Evolutionary conservation across 495 filamentous ascomycete species (phyloP).

Genomic region (Hyaloscypha bicolor): DNA sequence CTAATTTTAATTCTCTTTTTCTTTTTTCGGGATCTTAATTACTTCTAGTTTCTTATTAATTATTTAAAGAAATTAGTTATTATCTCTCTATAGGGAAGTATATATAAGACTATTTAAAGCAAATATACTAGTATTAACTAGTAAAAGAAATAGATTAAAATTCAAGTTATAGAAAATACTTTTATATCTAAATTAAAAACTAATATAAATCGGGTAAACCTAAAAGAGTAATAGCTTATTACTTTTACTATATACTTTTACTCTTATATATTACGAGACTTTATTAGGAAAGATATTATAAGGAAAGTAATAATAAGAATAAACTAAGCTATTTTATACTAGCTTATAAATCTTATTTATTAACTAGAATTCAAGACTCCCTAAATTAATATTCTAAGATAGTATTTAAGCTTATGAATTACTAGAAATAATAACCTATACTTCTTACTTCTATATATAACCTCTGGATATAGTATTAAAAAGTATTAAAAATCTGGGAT

Average conservation of each 20-base stretch:
- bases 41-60: too few species aligned
- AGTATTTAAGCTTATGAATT: slow-evolving; percentile 2
- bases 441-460: slow-evolving; percentile 20
- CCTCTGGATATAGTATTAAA: slow-evolving; percentile 9
- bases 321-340: too few species aligned
- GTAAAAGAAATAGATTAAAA: slow-evolving; percentile 3
- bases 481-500: slow-evolving; percentile 22
- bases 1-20: slow-evolving; percentile 24
- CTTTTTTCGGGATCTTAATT: slow-evolving; percentile 26
- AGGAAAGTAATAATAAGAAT: slow-evolving; percentile 4
- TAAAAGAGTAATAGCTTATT: slow-evolving; percentile 35
- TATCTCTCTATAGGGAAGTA: too few species aligned
- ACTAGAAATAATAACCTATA: slow-evolving; percentile 2
- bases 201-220: slow-evolving; percentile 8
- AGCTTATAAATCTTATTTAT: slow-evolving; percentile 22
- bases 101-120: too few species aligned
- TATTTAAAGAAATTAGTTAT: too few species aligned
- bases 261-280: slow-evolving; percentile 30
- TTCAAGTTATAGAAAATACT: slow-evolving; percentile 15
- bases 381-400: slow-evolving; percentile 18
- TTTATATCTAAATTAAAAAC: slow-evolving; percentile 13
- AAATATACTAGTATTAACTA: too few species aligned
- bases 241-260: slow-evolving; percentile 37
- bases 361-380: slow-evolving; percentile 20
- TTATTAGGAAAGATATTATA: slow-evolving; percentile 1